phyloP scores from a whole-genome alignment of 1,284 basidiomycete genomes.

The Boletus sp. region DNA sequence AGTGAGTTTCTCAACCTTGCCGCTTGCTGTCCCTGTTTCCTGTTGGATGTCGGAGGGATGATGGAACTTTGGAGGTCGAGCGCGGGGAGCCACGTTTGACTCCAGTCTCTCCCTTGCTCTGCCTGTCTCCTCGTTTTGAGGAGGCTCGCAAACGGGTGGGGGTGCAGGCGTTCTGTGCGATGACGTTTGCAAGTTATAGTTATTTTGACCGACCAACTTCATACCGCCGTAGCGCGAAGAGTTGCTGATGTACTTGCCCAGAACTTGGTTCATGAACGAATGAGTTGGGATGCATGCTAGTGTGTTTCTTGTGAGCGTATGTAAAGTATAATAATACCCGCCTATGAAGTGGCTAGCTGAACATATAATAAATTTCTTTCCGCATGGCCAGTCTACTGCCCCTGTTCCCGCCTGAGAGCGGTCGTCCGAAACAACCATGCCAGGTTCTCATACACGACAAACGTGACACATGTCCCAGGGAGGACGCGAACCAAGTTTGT shows the following conservation, averaged over 20 bases:
- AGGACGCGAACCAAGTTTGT: constrained; percentile 96
- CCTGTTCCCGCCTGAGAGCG: constrained; percentile 39
- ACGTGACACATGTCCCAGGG: constrained; percentile 96
- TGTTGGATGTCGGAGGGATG: constrained; percentile 26
- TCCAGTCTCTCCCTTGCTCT: constrained; percentile 31
- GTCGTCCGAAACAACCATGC: constrained; percentile 75
- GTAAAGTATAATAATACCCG: constrained; percentile 10
- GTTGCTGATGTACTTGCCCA: constrained; percentile 12
- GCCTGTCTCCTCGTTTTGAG: constrained; percentile 34
- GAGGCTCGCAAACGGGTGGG: constrained; percentile 22
- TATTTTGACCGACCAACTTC: constrained; percentile 30
- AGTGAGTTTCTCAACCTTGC: too few relatives aligned
- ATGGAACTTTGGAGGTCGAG: constrained; percentile 20
- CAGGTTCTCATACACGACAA: constrained; percentile 96
- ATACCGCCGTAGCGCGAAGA: not conserved
- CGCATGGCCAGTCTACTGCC: not conserved
- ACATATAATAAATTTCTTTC: constrained; percentile 5
- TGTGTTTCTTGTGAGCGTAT: not conserved
- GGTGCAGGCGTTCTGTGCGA: constrained; percentile 28
- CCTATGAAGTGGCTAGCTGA: constrained; percentile 12
- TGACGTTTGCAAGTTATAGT: constrained; percentile 33
- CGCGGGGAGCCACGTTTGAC: constrained; percentile 20
- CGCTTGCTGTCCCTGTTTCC: not conserved
- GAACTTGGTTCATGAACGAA: not conserved
- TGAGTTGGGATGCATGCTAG: constrained; percentile 8